phyloP scores from a whole-genome alignment of 164 flowering plant genomes.

The Vitis labrusca region DNA sequence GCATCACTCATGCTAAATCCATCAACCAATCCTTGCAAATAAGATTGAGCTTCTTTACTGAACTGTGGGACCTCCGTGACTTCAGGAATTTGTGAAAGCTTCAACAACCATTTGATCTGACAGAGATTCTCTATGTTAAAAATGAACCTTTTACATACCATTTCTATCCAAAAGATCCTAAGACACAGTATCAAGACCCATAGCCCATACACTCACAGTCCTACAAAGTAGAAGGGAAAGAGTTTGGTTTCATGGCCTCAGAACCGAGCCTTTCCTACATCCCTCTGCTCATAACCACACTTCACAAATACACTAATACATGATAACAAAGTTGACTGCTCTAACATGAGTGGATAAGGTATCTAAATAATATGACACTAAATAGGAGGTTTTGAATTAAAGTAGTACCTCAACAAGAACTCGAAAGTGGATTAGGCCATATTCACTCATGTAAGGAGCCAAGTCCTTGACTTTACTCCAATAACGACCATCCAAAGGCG shows the following conservation, averaged over 20 bases:
- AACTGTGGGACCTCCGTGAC: slow-evolving; percentile 80
- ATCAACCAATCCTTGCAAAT: slow-evolving; percentile 55
- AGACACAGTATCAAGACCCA: too few relatives aligned
- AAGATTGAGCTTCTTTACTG: slow-evolving; percentile 61
- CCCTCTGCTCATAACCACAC: neutral
- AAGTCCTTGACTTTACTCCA: slow-evolving; percentile 84
- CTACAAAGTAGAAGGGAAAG: too few relatives aligned
- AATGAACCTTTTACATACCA: neutral
- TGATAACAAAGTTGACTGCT: neutral
- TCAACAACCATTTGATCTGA: slow-evolving; percentile 86
- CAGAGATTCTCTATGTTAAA: slow-evolving; percentile 12
- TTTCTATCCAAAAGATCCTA: neutral
- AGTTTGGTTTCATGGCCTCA: too few relatives aligned
- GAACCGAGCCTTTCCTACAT: too few relatives aligned
- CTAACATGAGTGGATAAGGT: neutral
- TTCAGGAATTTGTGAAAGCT: slow-evolving; percentile 85
- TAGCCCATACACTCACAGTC: too few relatives aligned
- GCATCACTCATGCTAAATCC: slow-evolving; percentile 72
- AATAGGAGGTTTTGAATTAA: neutral
- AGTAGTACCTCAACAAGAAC: slow-evolving; percentile 80
- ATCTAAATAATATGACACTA: neutral
- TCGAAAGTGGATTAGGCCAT: slow-evolving; percentile 73
- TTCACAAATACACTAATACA: neutral
- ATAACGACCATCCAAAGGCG: slow-evolving; percentile 94
- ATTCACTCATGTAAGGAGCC: slow-evolving; percentile 80